Conservation (phyloP, 345 rosid genomes). For the thale cress (Arabidopsis thaliana) region TAIR10.1 NC_003074.8:17752501-17753000, state of each 20-base stretch:
- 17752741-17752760: conserved; percentile 3
- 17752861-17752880: conserved; percentile 12
- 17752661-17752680: neutral
- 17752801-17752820: neutral
- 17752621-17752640: conserved; percentile 11
- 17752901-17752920: neutral
- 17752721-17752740: conserved; percentile 17
- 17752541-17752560: conserved; percentile 19
- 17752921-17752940: conserved; percentile 28
- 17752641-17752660: conserved; percentile 15
- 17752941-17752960: conserved; percentile 10
- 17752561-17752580: neutral
- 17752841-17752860: conserved; percentile 14
- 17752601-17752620: conserved; percentile 22
- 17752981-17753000: conserved; percentile 16
- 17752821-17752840: neutral
- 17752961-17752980: conserved; percentile 18
- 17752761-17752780: conserved; percentile 18
- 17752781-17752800: neutral
- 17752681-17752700: neutral
- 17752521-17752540: neutral
- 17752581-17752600: neutral
- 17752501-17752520: conserved; percentile 7
- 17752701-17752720: conserved; percentile 1
- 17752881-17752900: conserved; percentile 3